These are phyloP conservation scores for Syncephalis fuscata DNA, from an alignment of 371 early-diverging fungal species.

Conservation along the genomic window DNA sequence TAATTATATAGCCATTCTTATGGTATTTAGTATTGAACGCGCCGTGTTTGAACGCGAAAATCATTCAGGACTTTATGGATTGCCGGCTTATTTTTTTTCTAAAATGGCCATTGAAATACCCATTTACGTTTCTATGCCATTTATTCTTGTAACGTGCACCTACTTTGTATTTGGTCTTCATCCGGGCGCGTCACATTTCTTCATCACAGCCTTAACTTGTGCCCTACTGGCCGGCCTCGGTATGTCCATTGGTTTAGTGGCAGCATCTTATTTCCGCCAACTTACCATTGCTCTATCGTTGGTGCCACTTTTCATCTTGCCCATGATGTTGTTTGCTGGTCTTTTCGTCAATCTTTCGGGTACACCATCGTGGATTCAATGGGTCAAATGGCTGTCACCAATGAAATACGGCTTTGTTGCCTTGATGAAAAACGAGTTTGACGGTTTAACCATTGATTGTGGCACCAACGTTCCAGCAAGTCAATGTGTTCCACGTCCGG, in stretches of 20 bases:
- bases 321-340: conserved; percentile 20
- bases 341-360: conserved; percentile 37
- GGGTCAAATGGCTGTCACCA: conserved; percentile 42
- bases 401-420: conserved; percentile 43
- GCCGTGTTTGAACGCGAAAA: conserved; percentile 38
- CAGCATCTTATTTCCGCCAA: conserved; percentile 21
- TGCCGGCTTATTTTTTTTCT: not conserved
- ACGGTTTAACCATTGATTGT: not conserved
- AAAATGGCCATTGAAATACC: not conserved
- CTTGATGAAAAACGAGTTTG: conserved; percentile 23
- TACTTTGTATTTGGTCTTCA: conserved; percentile 37
- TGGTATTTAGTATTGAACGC: conserved; percentile 27
- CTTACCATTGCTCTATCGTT: conserved; percentile 12
- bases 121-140: conserved; percentile 28
- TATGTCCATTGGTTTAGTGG: conserved; percentile 26
- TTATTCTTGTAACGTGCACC: conserved; percentile 28
- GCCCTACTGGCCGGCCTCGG: conserved; percentile 29
- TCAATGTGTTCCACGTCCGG: too few species aligned
- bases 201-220: conserved; percentile 18
- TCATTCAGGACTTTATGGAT: conserved; percentile 26
- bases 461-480: too few species aligned
- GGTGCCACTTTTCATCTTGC: conserved; percentile 20
- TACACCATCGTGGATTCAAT: conserved; percentile 33
- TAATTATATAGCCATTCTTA: conserved; percentile 29
- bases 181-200: conserved; percentile 17